Conservation (phyloP, 108 stramenopile genomes). For the Discostella pseudostelligera region DNA sequence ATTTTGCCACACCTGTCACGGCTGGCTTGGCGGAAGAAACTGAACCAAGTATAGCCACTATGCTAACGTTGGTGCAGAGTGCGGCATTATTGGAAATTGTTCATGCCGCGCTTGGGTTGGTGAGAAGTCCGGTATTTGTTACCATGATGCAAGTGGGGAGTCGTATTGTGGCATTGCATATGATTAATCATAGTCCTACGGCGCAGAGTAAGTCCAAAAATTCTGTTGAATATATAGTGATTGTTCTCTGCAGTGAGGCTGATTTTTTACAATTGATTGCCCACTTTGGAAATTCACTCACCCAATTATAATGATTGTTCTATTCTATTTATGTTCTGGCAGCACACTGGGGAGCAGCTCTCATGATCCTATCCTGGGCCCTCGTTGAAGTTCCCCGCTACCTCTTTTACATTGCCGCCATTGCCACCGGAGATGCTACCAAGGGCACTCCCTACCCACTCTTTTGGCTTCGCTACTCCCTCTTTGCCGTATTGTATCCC, state of each 20-base stretch:
- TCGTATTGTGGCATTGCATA: conserved; percentile 81
- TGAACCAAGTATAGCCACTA: conserved; percentile 26
- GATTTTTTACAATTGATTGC: neutral
- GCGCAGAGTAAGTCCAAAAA: conserved; percentile 77
- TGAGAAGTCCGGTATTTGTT: conserved; percentile 89
- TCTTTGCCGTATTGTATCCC: conserved; percentile 94
- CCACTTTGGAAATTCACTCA: neutral
- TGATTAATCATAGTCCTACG: conserved; percentile 57
- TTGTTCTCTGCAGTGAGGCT: neutral
- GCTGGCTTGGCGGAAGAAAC: conserved; percentile 45
- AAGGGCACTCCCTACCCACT: conserved; percentile 90
- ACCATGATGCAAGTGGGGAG: conserved; percentile 91
- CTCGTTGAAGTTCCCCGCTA: conserved; percentile 93
- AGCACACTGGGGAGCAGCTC: conserved; percentile 81
- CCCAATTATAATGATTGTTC: neutral
- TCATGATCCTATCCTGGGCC: conserved; percentile 90
- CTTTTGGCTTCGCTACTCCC: conserved; percentile 95
- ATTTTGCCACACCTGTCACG: conserved; percentile 40
- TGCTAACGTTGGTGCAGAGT: conserved; percentile 67
- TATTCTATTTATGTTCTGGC: neutral
- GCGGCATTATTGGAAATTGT: conserved; percentile 87
- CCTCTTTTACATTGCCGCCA: conserved; percentile 89
- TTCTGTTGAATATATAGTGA: no score
- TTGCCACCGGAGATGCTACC: conserved; percentile 83
- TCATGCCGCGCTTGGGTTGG: conserved; percentile 89